Percentiles rank a stretch among this genome's conserved stretches.
phyloP scores from a whole-genome alignment of 1,284 basidiomycete species.

The Melampsora americana region DNA sequence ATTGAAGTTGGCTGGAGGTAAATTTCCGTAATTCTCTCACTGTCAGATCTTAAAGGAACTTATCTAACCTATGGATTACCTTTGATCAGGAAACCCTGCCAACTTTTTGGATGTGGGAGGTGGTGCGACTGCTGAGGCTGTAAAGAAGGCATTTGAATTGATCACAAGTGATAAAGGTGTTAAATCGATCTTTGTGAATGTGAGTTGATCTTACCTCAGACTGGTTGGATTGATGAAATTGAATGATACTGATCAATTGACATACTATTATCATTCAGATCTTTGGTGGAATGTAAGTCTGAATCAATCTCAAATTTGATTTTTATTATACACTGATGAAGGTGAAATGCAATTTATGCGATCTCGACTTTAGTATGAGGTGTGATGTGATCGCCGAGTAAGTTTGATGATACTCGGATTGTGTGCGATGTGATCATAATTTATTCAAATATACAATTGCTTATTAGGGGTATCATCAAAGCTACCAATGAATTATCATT shows the following conservation, averaged over 20 bases:
- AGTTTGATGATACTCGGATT: neutral
- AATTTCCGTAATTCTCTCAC: neutral
- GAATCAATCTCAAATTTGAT: neutral
- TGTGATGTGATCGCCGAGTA: conserved; percentile 67
- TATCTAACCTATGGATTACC: conserved; percentile 41
- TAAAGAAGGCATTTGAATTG: conserved; percentile 99
- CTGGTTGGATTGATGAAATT: neutral
- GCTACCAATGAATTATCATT: conserved; percentile 88
- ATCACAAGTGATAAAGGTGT: conserved; percentile 84
- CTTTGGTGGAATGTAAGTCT: conserved; percentile 52
- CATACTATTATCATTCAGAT: conserved; percentile 45
- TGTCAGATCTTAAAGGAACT: neutral
- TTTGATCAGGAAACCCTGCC: conserved; percentile 66
- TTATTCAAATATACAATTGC: conserved; percentile 56
- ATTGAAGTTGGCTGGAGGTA: conserved; percentile 82
- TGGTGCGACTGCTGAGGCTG: conserved; percentile 94
- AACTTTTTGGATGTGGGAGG: conserved; percentile 99
- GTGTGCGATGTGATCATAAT: neutral
- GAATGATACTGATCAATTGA: neutral
- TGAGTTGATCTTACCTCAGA: conserved; percentile 23
- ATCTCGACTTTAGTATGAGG: conserved; percentile 71
- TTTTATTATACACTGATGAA: neutral
- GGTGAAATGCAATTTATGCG: neutral
- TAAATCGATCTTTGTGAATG: conserved; percentile 97
- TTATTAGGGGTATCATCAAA: conserved; percentile 82